These are phyloP conservation scores for Harringtonia aguacate DNA, from an alignment of 2,329 filamentous ascomycete genomes.

Conservation along the genomic window DNA sequence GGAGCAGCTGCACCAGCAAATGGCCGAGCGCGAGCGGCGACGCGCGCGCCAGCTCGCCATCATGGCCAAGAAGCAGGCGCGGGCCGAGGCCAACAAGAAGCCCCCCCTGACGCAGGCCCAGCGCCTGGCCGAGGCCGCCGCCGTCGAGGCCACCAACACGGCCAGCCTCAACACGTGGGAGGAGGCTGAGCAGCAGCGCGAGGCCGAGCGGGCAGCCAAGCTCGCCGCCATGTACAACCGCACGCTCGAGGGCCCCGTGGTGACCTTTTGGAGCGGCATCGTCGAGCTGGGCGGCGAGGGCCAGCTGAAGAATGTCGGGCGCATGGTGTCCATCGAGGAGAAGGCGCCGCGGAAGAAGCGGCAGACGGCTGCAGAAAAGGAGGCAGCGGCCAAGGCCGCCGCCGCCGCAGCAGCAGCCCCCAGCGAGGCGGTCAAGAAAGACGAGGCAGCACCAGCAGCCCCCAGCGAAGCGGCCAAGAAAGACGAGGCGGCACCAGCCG, in stretches of 20 bases:
- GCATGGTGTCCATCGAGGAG: conserved; percentile 50
- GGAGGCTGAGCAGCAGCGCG: conserved; percentile 78
- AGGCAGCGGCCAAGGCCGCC: conserved; percentile 6
- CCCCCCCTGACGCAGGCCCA: conserved; percentile 81
- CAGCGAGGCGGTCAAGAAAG: too few relatives aligned
- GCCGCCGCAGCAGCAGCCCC: neutral
- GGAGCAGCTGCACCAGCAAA: conserved; percentile 55
- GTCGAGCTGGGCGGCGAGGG: conserved; percentile 65
- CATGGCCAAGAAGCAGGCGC: conserved; percentile 59
- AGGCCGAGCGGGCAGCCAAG: conserved; percentile 72
- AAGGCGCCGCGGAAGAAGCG: conserved; percentile 43
- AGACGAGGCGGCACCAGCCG: neutral
- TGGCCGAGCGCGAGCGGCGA: conserved; percentile 61
- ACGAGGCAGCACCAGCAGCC: too few relatives aligned
- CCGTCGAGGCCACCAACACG: conserved; percentile 75
- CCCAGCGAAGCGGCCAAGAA: too few relatives aligned
- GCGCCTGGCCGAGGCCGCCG: conserved; percentile 68
- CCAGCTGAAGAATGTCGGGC: conserved; percentile 61
- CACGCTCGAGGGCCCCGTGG: conserved; percentile 76
- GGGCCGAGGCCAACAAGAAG: conserved; percentile 63
- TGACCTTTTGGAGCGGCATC: conserved; percentile 89
- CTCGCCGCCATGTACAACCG: conserved; percentile 81
- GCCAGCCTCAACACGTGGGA: conserved; percentile 93
- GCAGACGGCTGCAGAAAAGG: conserved; percentile 21
- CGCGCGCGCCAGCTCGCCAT: conserved; percentile 58